Conservation (phyloP, 129 eudicot genomes). For the Artemisia annua region DNA sequence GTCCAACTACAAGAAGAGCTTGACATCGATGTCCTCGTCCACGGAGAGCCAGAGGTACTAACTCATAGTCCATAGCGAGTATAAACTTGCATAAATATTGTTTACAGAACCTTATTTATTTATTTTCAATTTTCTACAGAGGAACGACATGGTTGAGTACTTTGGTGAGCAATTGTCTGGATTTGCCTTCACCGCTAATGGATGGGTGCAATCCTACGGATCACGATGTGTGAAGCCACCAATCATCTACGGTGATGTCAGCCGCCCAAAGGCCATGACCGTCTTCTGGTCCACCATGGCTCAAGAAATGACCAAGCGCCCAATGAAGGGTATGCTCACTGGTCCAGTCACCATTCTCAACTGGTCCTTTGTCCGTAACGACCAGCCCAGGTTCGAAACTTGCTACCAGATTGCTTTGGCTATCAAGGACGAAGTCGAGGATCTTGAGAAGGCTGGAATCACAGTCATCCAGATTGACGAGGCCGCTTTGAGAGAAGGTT, state of each 20-base stretch:
- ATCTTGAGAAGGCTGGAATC: slow-evolving; percentile 69
- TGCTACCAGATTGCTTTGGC: slow-evolving; percentile 80
- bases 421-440: slow-evolving; percentile 70
- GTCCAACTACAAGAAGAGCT: too few relatives aligned
- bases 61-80: too few relatives aligned
- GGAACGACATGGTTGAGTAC: too few relatives aligned
- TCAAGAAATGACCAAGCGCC: slow-evolving; percentile 68
- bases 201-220: slow-evolving; percentile 41
- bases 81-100: too few relatives aligned
- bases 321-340: slow-evolving; percentile 84
- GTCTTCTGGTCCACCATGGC: slow-evolving; percentile 72
- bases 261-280: slow-evolving; percentile 73
- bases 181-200: too few relatives aligned
- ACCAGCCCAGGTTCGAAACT: slow-evolving; percentile 73
- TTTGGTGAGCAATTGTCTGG: too few relatives aligned
- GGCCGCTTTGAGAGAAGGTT: slow-evolving; percentile 75
- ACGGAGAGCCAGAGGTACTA: too few relatives aligned
- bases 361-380: slow-evolving; percentile 72
- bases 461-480: slow-evolving; percentile 61
- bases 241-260: slow-evolving; percentile 71
- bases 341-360: slow-evolving; percentile 75
- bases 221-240: slow-evolving; percentile 82
- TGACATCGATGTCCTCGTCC: too few relatives aligned
- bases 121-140: too few relatives aligned
- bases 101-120: too few relatives aligned